These are phyloP conservation scores for Mycocalia duriaeana DNA, from an alignment of 1,284 basidiomycete genomes.

Conservation along the genomic window DNA sequence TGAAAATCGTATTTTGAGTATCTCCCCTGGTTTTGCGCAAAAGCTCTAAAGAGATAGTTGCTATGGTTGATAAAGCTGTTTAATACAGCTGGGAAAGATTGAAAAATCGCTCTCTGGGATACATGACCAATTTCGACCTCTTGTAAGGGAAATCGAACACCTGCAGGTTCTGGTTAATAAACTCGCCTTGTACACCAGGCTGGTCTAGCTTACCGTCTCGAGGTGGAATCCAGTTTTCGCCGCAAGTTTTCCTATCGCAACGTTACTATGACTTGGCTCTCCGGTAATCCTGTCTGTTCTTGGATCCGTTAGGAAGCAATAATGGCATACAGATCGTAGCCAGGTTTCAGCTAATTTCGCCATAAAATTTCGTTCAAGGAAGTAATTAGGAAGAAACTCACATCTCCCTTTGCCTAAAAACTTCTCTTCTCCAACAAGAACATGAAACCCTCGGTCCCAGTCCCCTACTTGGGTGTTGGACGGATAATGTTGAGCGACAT, in stretches of 20 bases:
- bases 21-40: neutral
- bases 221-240: slow-evolving; percentile 27
- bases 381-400: slow-evolving; percentile 21
- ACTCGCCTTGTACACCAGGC: neutral
- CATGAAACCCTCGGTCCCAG: slow-evolving; percentile 48
- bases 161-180: slow-evolving; percentile 11
- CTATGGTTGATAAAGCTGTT: neutral
- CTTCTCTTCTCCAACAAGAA: slow-evolving; percentile 45
- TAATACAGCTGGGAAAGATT: slow-evolving; percentile 9
- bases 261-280: slow-evolving; percentile 39
- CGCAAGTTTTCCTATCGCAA: slow-evolving; percentile 27
- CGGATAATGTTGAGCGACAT: slow-evolving; percentile 36
- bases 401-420: slow-evolving; percentile 40
- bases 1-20: neutral
- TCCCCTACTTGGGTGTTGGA: slow-evolving; percentile 30
- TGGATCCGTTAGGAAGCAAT: slow-evolving; percentile 44
- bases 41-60: neutral
- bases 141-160: slow-evolving; percentile 30
- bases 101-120: slow-evolving; percentile 26
- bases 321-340: slow-evolving; percentile 42
- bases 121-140: slow-evolving; percentile 19
- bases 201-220: slow-evolving; percentile 23
- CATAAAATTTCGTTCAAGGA: neutral
- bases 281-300: slow-evolving; percentile 41
- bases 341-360: slow-evolving; percentile 35